Base-by-base conservation (phyloP, 176 grass and related monocot species). In the Carex myosuroides region DNA sequence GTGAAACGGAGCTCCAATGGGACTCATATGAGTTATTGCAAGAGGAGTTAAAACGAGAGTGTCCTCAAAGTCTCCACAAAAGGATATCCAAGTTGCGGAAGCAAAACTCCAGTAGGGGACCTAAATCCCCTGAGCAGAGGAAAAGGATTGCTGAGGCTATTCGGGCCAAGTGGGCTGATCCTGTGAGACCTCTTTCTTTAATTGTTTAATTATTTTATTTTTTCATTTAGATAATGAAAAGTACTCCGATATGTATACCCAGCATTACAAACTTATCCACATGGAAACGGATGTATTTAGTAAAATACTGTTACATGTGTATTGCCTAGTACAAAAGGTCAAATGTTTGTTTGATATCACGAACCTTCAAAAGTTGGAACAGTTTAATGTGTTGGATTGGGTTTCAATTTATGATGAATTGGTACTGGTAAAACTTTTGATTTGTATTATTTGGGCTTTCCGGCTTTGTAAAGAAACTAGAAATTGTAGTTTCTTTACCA, bases 111-210 rank as follows among this genome's bases (percentile, higher is more conserved):
- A 91, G 68, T 78, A 85, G 92, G 70, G 89, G 91, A 64, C 92
- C 92, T 88, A 93, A 94, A 84, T 90, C 92, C 66, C 87, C 57
- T 66, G 95, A 93, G 69, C 95, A 95, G 80, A 89, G 89, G 53
- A 97, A 71, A 60, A 98, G 93, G 92, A 95, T 98, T 87, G 89
- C 95, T 52, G 92, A 95, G 83, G 81, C 95, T 56, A 93, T 98
- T 85, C 85, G 86, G 39, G 91, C 92, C 1, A 98, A 98, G 75
- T 98, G 95, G 95, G 78, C 92, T 78, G 89, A 98, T 93, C 69
- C 79, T 80, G 92, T 98, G 89, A 91, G 84, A 60, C 37, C 42
- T 48, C 6, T 44, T 85, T 16, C 67, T 87, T 72, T 63, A n/a
- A 37, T 55, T 50, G 21, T 6, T 61, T 39, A 39, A 39, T 22